phyloP scores from a whole-genome alignment of 2,329 filamentous ascomycete species.

The Aspergillus sp. region DNA sequence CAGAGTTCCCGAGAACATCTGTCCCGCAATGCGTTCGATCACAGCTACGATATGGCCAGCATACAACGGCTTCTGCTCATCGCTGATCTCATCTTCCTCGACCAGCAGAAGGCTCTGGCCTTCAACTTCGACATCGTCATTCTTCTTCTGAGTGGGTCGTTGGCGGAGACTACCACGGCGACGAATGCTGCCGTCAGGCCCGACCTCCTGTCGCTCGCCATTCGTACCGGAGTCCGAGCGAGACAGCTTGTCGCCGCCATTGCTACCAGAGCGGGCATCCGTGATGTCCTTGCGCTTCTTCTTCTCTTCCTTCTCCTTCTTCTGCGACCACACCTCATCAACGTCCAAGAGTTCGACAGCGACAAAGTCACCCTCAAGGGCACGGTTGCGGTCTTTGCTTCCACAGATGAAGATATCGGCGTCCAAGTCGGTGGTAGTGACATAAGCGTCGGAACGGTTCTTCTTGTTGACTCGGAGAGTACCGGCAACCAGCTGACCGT shows the following conservation, averaged over 20 bases:
- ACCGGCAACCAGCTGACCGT: conserved; percentile 92
- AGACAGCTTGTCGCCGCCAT: conserved; percentile 59
- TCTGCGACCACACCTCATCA: conserved; percentile 97
- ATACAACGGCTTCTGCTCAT: conserved; percentile 95
- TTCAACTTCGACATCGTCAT: conserved; percentile 97
- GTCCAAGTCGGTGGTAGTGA: conserved; percentile 88
- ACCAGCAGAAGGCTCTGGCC: conserved; percentile 94
- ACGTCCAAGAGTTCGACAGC: conserved; percentile 95
- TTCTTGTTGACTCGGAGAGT: conserved; percentile 99
- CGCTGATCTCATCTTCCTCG: conserved; percentile 97
- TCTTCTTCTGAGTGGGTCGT: conserved; percentile 98
- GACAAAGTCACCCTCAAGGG: conserved; percentile 90
- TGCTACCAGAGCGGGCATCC: conserved; percentile 73
- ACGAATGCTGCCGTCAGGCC: conserved; percentile 75
- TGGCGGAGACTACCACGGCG: conserved; percentile 92
- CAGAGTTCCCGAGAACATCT: conserved; percentile 98
- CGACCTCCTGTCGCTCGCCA: conserved; percentile 55
- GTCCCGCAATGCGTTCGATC: conserved; percentile 90
- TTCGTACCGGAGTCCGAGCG: conserved; percentile 53
- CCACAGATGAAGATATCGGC: conserved; percentile 99
- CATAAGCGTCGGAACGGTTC: conserved; percentile 97
- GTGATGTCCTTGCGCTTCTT: conserved; percentile 99
- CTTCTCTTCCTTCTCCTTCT: conserved; percentile 99
- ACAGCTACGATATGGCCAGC: conserved; percentile 96
- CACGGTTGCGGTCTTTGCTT: conserved; percentile 96